Evolutionary conservation across 495 filamentous ascomycete species (phyloP).

Genomic region (Hypoxylon subgilvum): DNA sequence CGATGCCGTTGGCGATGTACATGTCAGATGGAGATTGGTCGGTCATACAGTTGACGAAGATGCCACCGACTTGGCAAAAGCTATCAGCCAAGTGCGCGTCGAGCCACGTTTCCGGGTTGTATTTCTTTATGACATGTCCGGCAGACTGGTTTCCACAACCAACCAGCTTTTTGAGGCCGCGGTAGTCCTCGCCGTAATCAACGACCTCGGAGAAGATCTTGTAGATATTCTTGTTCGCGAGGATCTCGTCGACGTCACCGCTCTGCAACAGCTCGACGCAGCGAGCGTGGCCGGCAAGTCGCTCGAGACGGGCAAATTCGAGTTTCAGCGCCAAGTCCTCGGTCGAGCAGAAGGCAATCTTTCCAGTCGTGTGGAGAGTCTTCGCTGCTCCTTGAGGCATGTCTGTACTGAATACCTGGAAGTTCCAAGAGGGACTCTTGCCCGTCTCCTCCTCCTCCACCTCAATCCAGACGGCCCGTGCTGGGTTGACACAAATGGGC

Average conservation of each 20-base stretch:
- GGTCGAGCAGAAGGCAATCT: slow-evolving; percentile 38
- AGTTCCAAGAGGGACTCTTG: slow-evolving; percentile 25
- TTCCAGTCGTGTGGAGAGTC: slow-evolving; percentile 41
- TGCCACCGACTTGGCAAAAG: slow-evolving; percentile 60
- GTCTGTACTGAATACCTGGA: slow-evolving; percentile 36
- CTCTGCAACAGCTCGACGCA: slow-evolving; percentile 49
- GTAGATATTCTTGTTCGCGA: slow-evolving; percentile 60
- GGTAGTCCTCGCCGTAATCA: slow-evolving; percentile 55
- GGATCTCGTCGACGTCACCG: slow-evolving; percentile 52
- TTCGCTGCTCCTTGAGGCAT: slow-evolving; percentile 16
- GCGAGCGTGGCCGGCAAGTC: slow-evolving; percentile 47
- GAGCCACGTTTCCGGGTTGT: slow-evolving; percentile 40
- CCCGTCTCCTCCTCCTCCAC: slow-evolving; percentile 23
- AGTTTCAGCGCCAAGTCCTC: slow-evolving; percentile 34
- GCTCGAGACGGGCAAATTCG: slow-evolving; percentile 54
- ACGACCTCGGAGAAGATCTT: slow-evolving; percentile 54
- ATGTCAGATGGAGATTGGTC: slow-evolving; percentile 48
- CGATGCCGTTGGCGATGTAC: slow-evolving; percentile 56
- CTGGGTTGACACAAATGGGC: slow-evolving; percentile 50
- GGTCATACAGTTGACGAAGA: slow-evolving; percentile 63
- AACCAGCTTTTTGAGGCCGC: slow-evolving; percentile 55
- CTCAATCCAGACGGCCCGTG: slow-evolving; percentile 49
- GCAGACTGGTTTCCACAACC: slow-evolving; percentile 51
- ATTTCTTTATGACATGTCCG: slow-evolving; percentile 50
- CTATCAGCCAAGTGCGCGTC: slow-evolving; percentile 34